These are phyloP conservation scores for Entonaema liquescens DNA, from an alignment of 495 filamentous ascomycete genomes.

Conservation along the genomic window DNA sequence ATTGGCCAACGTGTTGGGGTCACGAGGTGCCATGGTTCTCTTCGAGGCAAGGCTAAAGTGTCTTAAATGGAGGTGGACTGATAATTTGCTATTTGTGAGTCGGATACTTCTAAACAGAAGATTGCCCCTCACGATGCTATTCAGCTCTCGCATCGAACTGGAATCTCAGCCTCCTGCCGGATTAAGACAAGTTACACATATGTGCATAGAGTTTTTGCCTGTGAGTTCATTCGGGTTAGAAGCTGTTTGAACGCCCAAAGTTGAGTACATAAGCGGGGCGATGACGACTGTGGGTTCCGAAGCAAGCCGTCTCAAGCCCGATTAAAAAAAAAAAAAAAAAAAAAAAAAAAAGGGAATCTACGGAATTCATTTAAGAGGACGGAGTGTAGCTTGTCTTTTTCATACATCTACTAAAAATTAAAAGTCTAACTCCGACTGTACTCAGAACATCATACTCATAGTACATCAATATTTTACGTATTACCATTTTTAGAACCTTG, in stretches of 20 bases:
- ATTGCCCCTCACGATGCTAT: slow-evolving; percentile 41
- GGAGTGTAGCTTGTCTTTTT: neutral
- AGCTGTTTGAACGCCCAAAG: no score
- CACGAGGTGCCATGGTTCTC: slow-evolving; percentile 67
- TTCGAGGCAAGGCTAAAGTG: slow-evolving; percentile 37
- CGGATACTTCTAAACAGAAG: slow-evolving; percentile 38
- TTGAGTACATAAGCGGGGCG: slow-evolving; percentile 12
- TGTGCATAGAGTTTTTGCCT: neutral
- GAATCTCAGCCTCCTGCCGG: slow-evolving; percentile 27
- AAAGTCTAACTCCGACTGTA: neutral
- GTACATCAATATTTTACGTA: no score
- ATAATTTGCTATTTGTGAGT: slow-evolving; percentile 36
- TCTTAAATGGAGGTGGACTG: slow-evolving; percentile 34
- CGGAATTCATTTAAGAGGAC: neutral
- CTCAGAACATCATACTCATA: no score
- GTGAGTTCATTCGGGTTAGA: neutral
- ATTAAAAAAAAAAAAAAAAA: no score
- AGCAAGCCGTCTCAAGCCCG: slow-evolving; percentile 21
- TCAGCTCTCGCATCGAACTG: slow-evolving; percentile 35
- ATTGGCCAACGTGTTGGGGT: slow-evolving; percentile 93
- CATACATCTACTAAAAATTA: neutral
- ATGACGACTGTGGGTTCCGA: slow-evolving; percentile 1
- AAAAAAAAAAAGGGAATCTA: neutral
- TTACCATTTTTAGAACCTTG: no score
- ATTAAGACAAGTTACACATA: slow-evolving; percentile 29